These are phyloP conservation scores for Neonothopanus nambi DNA, from an alignment of 1,284 basidiomycete species.

Conservation along the genomic window DNA sequence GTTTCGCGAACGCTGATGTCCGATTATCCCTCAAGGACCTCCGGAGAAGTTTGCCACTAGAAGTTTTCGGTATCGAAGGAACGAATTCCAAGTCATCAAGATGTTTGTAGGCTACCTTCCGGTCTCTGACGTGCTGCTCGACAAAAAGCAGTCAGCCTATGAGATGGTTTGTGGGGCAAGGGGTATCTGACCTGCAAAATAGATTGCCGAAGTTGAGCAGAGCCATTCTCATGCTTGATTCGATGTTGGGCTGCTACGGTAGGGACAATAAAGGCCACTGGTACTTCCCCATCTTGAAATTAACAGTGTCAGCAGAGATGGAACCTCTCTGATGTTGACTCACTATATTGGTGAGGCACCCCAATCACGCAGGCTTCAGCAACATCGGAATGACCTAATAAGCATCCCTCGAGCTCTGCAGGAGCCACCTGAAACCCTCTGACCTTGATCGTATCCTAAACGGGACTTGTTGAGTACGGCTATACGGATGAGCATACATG, in stretches of 20 bases:
- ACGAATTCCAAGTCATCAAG: constrained; percentile 69
- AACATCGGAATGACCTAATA: constrained; percentile 55
- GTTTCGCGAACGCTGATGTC: no score
- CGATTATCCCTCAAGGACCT: constrained; percentile 57
- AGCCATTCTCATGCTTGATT: constrained; percentile 37
- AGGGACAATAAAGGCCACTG: constrained; percentile 71
- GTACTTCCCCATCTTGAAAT: constrained; percentile 60
- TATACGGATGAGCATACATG: constrained; percentile 31
- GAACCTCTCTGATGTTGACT: no score
- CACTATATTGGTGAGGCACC: constrained; percentile 70
- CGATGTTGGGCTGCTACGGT: constrained; percentile 37
- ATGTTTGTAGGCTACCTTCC: constrained; percentile 72
- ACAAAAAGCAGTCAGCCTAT: background rate
- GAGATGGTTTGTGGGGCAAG: background rate
- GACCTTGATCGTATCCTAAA: constrained; percentile 22
- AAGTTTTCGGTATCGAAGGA: constrained; percentile 70
- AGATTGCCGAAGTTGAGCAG: constrained; percentile 41
- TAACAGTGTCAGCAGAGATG: background rate
- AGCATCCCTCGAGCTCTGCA: constrained; percentile 73
- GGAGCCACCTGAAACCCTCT: constrained; percentile 60
- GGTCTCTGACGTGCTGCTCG: constrained; percentile 63
- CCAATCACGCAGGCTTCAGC: constrained; percentile 65
- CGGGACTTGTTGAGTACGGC: no score
- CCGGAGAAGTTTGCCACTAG: constrained; percentile 67
- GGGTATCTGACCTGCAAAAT: constrained; percentile 36